phyloP scores from a whole-genome alignment of 2,329 filamentous ascomycete species.

The Xylaria polymorpha region DNA sequence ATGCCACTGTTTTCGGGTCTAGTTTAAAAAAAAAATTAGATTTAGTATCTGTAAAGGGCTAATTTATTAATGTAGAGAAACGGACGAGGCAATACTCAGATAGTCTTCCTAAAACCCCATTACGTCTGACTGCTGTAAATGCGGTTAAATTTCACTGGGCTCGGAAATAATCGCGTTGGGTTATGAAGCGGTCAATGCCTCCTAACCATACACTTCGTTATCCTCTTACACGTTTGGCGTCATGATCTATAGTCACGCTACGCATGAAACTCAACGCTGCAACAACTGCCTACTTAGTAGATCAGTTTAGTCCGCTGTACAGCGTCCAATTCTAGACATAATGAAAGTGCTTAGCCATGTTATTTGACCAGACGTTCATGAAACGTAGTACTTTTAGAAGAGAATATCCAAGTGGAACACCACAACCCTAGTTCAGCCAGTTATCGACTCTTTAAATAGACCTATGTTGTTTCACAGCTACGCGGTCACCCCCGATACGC shows the following conservation, averaged over 20 bases:
- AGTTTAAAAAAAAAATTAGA: neutral
- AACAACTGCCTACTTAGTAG: neutral
- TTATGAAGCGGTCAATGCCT: neutral
- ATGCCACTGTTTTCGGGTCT: neutral
- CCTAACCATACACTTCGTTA: neutral
- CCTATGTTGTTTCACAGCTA: slow-evolving; percentile 23
- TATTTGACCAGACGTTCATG: slow-evolving; percentile 17
- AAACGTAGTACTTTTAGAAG: slow-evolving; percentile 10
- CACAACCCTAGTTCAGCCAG: neutral
- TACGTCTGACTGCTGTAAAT: neutral
- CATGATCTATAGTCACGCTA: slow-evolving; percentile 3
- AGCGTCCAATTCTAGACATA: slow-evolving; percentile 9
- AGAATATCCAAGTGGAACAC: slow-evolving; percentile 7
- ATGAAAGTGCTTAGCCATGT: slow-evolving; percentile 4
- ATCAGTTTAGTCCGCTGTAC: neutral
- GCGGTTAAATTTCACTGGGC: neutral
- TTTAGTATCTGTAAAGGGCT: neutral
- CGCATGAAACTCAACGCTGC: slow-evolving; percentile 16
- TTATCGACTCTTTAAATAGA: slow-evolving; percentile 26
- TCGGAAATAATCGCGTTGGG: neutral
- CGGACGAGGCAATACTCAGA: neutral
- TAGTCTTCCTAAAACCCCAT: neutral
- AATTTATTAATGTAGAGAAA: neutral
- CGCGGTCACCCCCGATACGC: neutral
- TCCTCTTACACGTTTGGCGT: slow-evolving; percentile 7